Evolutionary conservation across 2,329 filamentous ascomycete species (phyloP).

Genomic region (Ilyonectria sp.): DNA sequence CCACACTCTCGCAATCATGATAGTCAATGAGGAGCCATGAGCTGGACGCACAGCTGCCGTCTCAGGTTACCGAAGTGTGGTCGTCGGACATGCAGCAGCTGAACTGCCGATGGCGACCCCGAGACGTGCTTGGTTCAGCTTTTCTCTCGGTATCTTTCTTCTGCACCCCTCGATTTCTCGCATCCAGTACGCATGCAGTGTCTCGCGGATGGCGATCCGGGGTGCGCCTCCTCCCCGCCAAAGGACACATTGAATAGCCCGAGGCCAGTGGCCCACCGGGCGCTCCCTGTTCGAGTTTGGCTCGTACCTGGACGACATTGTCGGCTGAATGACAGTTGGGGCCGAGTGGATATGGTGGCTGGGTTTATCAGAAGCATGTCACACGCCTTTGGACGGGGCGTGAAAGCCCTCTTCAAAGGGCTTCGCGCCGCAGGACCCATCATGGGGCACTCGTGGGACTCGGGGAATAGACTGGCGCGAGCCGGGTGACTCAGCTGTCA

Average conservation of each 20-base stretch:
- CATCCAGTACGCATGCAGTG: slow-evolving; percentile 43
- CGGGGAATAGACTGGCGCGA: slow-evolving; percentile 19
- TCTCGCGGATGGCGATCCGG: slow-evolving; percentile 44
- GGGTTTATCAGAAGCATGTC: slow-evolving; percentile 34
- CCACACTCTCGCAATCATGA: slow-evolving; percentile 45
- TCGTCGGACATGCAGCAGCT: neutral
- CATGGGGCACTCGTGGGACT: slow-evolving; percentile 24
- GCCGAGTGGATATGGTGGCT: slow-evolving; percentile 37
- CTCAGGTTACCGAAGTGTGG: slow-evolving; percentile 20
- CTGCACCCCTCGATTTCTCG: slow-evolving; percentile 43
- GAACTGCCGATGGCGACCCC: neutral
- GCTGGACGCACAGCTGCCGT: slow-evolving; percentile 30
- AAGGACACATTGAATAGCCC: slow-evolving; percentile 29
- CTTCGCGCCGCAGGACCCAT: slow-evolving; percentile 14
- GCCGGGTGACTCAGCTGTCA: slow-evolving; percentile 20
- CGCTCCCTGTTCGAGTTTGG: slow-evolving; percentile 38
- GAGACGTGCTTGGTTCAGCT: neutral
- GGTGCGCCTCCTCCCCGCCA: slow-evolving; percentile 39
- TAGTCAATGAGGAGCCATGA: slow-evolving; percentile 32
- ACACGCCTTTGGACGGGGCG: slow-evolving; percentile 9
- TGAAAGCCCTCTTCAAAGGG: slow-evolving; percentile 17
- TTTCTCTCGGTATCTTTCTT: slow-evolving; percentile 15
- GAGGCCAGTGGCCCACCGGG: slow-evolving; percentile 35
- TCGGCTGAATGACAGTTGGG: slow-evolving; percentile 44
- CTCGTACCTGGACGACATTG: slow-evolving; percentile 34